Evolutionary conservation across 352 stramenopile genomes (phyloP), one percentile per base, ranked within the genome.

Genomic region (Pythium scleroteichum): DNA sequence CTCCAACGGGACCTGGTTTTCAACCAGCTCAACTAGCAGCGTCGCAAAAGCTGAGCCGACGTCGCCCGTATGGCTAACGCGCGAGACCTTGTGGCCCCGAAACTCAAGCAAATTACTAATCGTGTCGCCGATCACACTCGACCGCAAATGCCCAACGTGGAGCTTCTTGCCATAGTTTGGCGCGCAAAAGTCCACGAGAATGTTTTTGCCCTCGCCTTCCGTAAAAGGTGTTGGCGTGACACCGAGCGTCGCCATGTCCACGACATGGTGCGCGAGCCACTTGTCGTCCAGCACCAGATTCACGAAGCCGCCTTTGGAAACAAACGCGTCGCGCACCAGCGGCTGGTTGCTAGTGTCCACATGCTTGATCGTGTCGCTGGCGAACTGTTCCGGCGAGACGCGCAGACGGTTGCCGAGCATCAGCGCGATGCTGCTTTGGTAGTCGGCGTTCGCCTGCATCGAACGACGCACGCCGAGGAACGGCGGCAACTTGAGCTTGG

Each of bases 131-230:
- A 95, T 73, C 14, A 91, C 85, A 35, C 79, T 90, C 17, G 85
- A 92, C 5, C 85, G 78, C 59, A 95, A 66, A 48, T 95, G 85
- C 10, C 83, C 85, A 16, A 95, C 85, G 48, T 95, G 85, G 22
- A 95, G 68, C 60, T 91, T 91, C 71, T 93, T 95, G 66, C 85
- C 85, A 39, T 92, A 84, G 53, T 95, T 95, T 2, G 85, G 85
- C 6, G 83, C 81, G 27, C 79, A 82, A 71, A 93, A 95, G 61
- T 95, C 85, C 53, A 93, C 84, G 3, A 95, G 69, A 51, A 92
- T 77, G 16, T 54, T 54, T 53, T 78, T 72, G 61, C 53, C 69
- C 17, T 72, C 42, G 19, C 51, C 59, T 2, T 10, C n/a, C 9
- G 53, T 53, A 7, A 69, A 56, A 9, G 62, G 35, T 6, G 56